phyloP scores from a whole-genome alignment of 2,329 filamentous ascomycete genomes.

The Xenosphaeropsis pyriputrescens region DNA sequence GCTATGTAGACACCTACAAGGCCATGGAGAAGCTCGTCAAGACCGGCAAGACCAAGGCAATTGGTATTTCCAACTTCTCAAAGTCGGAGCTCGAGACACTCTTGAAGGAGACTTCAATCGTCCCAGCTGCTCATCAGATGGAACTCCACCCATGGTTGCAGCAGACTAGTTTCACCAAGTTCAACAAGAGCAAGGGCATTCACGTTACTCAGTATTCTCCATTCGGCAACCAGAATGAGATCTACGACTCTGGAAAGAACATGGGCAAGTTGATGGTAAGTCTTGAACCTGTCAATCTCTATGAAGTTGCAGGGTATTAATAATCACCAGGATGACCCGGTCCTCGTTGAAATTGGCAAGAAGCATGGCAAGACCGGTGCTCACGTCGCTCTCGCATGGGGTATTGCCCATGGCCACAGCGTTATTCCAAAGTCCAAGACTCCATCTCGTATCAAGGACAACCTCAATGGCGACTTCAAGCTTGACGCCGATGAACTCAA shows the following conservation, averaged over 20 bases:
- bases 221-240: slow-evolving; percentile 46
- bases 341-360: slow-evolving; percentile 35
- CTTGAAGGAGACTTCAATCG: slow-evolving; percentile 26
- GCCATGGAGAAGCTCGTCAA: slow-evolving; percentile 39
- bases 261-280: slow-evolving; percentile 22
- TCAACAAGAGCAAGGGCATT: slow-evolving; percentile 26
- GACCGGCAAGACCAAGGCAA: slow-evolving; percentile 35
- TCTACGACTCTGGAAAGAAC: slow-evolving; percentile 42
- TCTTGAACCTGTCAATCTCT: background rate
- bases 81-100: slow-evolving; percentile 22
- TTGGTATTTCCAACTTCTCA: slow-evolving; percentile 49
- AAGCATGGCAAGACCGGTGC: slow-evolving; percentile 39
- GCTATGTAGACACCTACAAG: slow-evolving; percentile 37
- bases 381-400: slow-evolving; percentile 45
- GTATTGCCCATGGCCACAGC: slow-evolving; percentile 38
- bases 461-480: slow-evolving; percentile 49
- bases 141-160: slow-evolving; percentile 36
- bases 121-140: slow-evolving; percentile 43
- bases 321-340: slow-evolving; percentile 29
- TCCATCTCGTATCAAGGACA: slow-evolving; percentile 41
- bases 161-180: slow-evolving; percentile 31
- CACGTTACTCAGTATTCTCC: slow-evolving; percentile 30
- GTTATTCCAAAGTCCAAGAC: slow-evolving; percentile 51
- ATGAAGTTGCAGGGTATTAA: background rate
- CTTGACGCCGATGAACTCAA: slow-evolving; percentile 39